Conservation (phyloP, 2,329 filamentous ascomycete genomes). For the Claviceps humidiphila region DNA sequence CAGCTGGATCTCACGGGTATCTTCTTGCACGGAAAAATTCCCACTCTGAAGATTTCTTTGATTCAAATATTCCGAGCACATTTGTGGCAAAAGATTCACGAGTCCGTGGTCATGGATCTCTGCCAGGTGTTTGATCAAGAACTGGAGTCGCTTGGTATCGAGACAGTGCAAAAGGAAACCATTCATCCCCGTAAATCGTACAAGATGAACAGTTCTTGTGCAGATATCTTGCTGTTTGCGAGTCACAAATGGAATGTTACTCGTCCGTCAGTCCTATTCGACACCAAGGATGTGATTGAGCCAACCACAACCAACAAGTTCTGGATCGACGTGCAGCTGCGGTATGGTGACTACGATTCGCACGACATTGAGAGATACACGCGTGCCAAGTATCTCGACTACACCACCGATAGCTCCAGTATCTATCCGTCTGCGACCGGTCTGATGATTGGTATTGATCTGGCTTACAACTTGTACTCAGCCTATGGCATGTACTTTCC, state of each 20-base stretch:
- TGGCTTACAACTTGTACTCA: slow-evolving; percentile 96
- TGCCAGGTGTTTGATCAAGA: slow-evolving; percentile 98
- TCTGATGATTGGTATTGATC: slow-evolving; percentile 93
- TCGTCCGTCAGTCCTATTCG: slow-evolving; percentile 79
- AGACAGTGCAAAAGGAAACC: slow-evolving; percentile 97
- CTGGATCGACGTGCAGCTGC: slow-evolving; percentile 93
- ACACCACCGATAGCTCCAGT: slow-evolving; percentile 96
- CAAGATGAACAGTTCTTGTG: slow-evolving; percentile 99
- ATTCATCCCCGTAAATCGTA: slow-evolving; percentile 98
- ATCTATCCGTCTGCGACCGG: slow-evolving; percentile 96
- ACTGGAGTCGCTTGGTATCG: slow-evolving; percentile 85
- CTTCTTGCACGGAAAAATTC: slow-evolving; percentile 98
- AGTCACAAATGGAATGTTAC: slow-evolving; percentile 99
- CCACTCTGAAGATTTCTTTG: slow-evolving; percentile 90
- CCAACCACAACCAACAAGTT: slow-evolving; percentile 96
- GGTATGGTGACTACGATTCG: slow-evolving; percentile 97
- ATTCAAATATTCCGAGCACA: slow-evolving; percentile 99
- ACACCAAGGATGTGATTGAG: slow-evolving; percentile 92
- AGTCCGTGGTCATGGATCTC: slow-evolving; percentile 96
- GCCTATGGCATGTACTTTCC: slow-evolving; percentile 99
- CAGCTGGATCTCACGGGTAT: slow-evolving; percentile 96
- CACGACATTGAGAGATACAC: slow-evolving; percentile 98
- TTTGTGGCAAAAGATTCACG: slow-evolving; percentile 99
- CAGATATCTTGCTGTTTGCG: slow-evolving; percentile 91
- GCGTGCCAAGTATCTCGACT: slow-evolving; percentile 94